Base-by-base conservation (phyloP, 768 basidiomycete genomes). In the Neoboletus magnificus region DNA sequence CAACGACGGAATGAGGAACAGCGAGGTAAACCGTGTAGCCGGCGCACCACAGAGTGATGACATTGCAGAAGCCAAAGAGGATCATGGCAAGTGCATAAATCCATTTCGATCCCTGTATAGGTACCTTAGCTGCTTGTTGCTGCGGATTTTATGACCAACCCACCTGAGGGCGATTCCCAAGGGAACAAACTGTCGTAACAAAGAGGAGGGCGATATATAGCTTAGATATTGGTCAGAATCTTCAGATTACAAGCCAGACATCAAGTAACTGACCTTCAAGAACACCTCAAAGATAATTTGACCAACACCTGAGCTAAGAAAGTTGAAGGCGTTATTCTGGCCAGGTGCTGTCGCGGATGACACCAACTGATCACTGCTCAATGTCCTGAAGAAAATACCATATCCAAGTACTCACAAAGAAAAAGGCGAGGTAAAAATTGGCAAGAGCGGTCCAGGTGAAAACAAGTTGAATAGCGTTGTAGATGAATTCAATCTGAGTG, bases 391-490 rank as follows among this genome's bases (percentile, higher is more conserved):
- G 22, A 64, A 48, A 29, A 60, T 30, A 44, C 66, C 65, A 1
- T 54, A 48, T 16, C 63, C 29, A n/a, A 56, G 45, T 18, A 78
- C 89, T 73, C 63, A 91, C 89, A 73, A 94, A 95, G 81, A 90
- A 95, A 78, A 95, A 94, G 40, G 93, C 90, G 49, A 96, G 79
- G 70, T 93, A 97, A 75, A 93, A 97, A 70, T 95, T 96, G 32
- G 91, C 94, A 42, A 96, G 76, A 16, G 87, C 83, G 10, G 93
- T 95, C 95, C 95, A 98, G 15, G 93, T 89, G 72, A 98, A 97
- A 52, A 97, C 40, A 23, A 98, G 84, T 62, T 94, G 90, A 29
- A 95, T 62, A 2, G 86, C 85, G 63, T 96, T 96, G 75, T 97
- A 98, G 62, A 93, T 83, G 70, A 93, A 93, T 69, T 97, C 92